These are phyloP conservation scores for Bipolaris sorokiniana DNA, from an alignment of 2,329 filamentous ascomycete species.

Conservation along the genomic window DNA sequence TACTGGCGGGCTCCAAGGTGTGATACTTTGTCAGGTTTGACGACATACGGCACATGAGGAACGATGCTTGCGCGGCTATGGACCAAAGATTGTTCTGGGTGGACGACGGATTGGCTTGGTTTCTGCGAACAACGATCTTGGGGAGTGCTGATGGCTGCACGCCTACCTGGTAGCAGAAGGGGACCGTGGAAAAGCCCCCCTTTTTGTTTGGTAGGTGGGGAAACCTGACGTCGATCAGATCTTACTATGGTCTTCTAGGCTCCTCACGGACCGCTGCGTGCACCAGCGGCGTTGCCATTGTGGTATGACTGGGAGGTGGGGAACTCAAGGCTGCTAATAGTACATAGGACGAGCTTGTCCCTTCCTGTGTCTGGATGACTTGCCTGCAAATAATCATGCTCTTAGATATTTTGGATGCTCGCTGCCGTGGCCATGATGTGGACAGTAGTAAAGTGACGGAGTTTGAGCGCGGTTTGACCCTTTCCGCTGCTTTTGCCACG, in stretches of 20 bases:
- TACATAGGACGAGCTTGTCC: slow-evolving; percentile 29
- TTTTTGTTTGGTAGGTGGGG: slow-evolving; percentile 26
- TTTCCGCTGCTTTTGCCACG: slow-evolving; percentile 7
- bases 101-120: slow-evolving; percentile 1
- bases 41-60: background rate
- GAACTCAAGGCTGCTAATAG: slow-evolving; percentile 31
- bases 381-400: slow-evolving; percentile 23
- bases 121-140: background rate
- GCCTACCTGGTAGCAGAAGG: background rate
- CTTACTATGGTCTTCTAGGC: slow-evolving; percentile 27
- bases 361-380: slow-evolving; percentile 20
- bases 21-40: slow-evolving; percentile 4
- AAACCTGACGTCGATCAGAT: slow-evolving; percentile 22
- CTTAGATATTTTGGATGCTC: slow-evolving; percentile 17
- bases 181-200: slow-evolving; percentile 4
- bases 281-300: slow-evolving; percentile 7
- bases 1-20: background rate
- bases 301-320: slow-evolving; percentile 15
- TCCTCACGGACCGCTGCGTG: slow-evolving; percentile 7
- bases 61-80: background rate
- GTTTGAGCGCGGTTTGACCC: slow-evolving; percentile 19
- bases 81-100: slow-evolving; percentile 1
- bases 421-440: slow-evolving; percentile 14
- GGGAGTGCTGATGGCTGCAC: background rate
- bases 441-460: slow-evolving; percentile 1